Base-by-base conservation (phyloP, 805 yeast species). In the Saccharomyces jurei region DNA sequence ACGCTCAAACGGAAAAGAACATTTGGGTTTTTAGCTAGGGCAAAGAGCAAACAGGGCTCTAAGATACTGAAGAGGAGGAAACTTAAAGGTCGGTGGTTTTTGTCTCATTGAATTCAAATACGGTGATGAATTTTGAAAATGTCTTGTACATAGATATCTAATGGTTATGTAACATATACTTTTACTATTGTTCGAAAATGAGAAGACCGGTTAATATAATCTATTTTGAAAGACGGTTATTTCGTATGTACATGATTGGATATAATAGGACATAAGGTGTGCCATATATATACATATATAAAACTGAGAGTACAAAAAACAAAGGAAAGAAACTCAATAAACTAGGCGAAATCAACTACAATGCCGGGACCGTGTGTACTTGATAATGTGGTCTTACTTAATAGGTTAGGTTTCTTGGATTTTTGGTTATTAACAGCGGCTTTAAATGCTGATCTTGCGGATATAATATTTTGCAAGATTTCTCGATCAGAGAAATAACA, bases 21-120 rank as follows among this genome's bases (percentile, higher is more conserved):
- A 32, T 78, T 87, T 55, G 99, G 99, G 0, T 94, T 91, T 64
- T 77, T 94, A 68, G 89, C 96, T 11, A 82, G 97, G 68, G 80
- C 86, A 71, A 82, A 84, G 66, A 73, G 86, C 6, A 81, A 78
- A 63, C 78, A 81, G 41, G 97, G 97, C 6, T 81, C 92, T 61
- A 87, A 83, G 67, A 81, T 94, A 41, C 72, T 94, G 54, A 80
- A 80, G 53, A 80, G 92, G 68, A 81, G 98, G 72, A 83, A 75
- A 64, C 86, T 81, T 25, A 94, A 94, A 74, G 97, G 97, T 3
- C 82, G 98, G 73, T 91, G 97, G 97, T 90, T 82, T 67, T 73
- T 94, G 64, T 77, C 95, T 48, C 92, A 94, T 65, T 92, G 74
- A 72, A 46, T 41, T 32, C 47, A 46, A 22, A 36, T 8, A 17